Base-by-base conservation (phyloP, 2,329 filamentous ascomycete species). In the Dendrostoma leiphaemia region DNA sequence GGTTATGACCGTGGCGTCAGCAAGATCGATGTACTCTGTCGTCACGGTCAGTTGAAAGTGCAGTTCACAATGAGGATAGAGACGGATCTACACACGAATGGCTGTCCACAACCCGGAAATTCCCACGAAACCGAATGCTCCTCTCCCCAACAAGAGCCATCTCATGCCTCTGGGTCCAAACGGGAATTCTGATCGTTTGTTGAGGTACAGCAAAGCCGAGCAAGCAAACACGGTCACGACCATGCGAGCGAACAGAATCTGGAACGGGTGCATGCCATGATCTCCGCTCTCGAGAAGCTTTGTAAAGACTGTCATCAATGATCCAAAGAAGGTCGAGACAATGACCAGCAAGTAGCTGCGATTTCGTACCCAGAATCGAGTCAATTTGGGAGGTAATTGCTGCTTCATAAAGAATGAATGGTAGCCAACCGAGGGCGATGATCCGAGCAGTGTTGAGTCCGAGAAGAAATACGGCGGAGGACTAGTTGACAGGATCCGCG, bases 1-100 rank as follows among this genome's bases (percentile, higher is more conserved):
- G 5, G 90, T 94, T 48, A 97, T 87, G 37, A 96, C 91, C 0
- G 90, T 94, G 3, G 91, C 91, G 67, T 96, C 92, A 13, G 91
- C 88, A 2, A 96, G 79, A 0, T 90, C 89, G 3, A 96, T 80
- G 62, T 94, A 95, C 65, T 89, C 81, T 56, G 79, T 78, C 12
- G 72, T 77, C 60, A 72, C 12, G 9, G 29, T 48, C 37, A 29
- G 45, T 38, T 12, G 9, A 29, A 29, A 21, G 34, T 24, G 6
- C 12, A 21, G 23, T n/a, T n/a, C n/a, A 3, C 3, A 59, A 32
- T n/a, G 7, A 31, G 4, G 24, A 3, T 7, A 34, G 89, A 60
- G 95, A 86, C 0, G 91, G 90, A 74, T 94, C 84, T 76, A 95
- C 86, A 2, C 83, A 93, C 51, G 44, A 6, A 57, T 50, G 7